These are phyloP conservation scores for Leptomonas pyrrhocoris DNA, from an alignment of 208 protist genomes.

Conservation along the genomic window DNA sequence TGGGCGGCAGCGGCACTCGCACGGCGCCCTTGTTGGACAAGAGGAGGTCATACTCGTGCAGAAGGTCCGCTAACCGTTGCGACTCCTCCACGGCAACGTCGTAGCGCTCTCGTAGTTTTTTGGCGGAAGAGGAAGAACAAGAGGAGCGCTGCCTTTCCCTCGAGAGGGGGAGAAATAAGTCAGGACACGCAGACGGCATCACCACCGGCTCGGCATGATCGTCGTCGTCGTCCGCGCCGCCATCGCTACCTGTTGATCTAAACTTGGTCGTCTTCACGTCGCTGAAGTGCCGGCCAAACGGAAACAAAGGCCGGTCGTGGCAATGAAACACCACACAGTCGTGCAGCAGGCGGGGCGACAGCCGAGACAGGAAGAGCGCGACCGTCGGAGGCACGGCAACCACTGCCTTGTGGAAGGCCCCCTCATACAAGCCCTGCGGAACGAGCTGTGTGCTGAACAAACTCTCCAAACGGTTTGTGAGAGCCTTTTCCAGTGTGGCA, in stretches of 20 bases:
- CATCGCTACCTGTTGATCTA: not conserved
- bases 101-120: not conserved
- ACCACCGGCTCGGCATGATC: not conserved
- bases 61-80: slow-evolving; percentile 11
- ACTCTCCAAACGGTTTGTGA: not conserved
- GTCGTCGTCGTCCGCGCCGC: not conserved
- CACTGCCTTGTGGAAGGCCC: slow-evolving; percentile 34
- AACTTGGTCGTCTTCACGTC: not conserved
- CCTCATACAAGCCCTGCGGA: slow-evolving; percentile 22
- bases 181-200: not conserved
- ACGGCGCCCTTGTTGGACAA: slow-evolving; percentile 39
- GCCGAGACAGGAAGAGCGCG: slow-evolving; percentile 32
- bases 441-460: not conserved
- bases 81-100: slow-evolving; percentile 23
- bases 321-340: slow-evolving; percentile 46
- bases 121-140: not conserved
- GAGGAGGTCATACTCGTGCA: slow-evolving; percentile 32
- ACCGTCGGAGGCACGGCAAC: slow-evolving; percentile 49
- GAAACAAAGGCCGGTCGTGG: slow-evolving; percentile 36
- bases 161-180: not conserved
- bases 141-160: not conserved
- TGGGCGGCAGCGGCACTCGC: slow-evolving; percentile 39
- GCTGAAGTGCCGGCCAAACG: not conserved
- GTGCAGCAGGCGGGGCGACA: slow-evolving; percentile 30
- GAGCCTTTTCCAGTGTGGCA: slow-evolving; percentile 8